These are phyloP conservation scores for Saxophila tyrrhenica DNA, from an alignment of 495 filamentous ascomycete species.

Conservation along the genomic window DNA sequence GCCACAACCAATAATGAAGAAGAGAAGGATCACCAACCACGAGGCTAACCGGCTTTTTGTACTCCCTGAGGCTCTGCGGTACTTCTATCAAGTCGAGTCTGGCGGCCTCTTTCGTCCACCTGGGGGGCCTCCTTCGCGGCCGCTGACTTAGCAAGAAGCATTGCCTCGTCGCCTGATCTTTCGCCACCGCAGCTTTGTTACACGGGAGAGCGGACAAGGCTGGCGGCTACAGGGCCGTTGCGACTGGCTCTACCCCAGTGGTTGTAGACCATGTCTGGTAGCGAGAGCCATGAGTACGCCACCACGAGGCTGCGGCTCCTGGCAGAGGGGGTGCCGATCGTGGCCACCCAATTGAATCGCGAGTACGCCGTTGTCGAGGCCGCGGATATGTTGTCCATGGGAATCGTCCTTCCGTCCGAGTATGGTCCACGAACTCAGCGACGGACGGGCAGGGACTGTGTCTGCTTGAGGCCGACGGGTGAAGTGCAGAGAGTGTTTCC, in stretches of 20 bases:
- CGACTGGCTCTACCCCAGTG: not conserved
- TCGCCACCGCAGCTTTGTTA: not conserved
- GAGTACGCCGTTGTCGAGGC: no score
- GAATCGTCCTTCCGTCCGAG: no score
- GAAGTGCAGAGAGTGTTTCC: no score
- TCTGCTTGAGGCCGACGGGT: no score
- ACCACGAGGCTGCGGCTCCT: not conserved
- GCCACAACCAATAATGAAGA: no score
- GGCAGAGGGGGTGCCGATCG: no score
- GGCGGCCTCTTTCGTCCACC: not conserved
- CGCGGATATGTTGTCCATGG: no score
- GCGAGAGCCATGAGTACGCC: not conserved
- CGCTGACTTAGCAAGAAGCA: not conserved
- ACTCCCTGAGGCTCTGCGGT: not conserved
- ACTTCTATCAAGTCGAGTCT: not conserved
- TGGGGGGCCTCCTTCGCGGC: no score
- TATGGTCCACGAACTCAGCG: no score
- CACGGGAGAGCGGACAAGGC: not conserved
- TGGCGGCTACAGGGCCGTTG: not conserved
- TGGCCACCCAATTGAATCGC: no score
- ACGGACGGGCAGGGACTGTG: no score
- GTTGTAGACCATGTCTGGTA: not conserved
- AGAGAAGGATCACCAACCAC: no score
- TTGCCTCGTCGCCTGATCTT: not conserved
- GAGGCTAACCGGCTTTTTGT: not conserved